Conservation (phyloP, 2,329 filamentous ascomycete species). For the Metarhizium guizhouense region DNA sequence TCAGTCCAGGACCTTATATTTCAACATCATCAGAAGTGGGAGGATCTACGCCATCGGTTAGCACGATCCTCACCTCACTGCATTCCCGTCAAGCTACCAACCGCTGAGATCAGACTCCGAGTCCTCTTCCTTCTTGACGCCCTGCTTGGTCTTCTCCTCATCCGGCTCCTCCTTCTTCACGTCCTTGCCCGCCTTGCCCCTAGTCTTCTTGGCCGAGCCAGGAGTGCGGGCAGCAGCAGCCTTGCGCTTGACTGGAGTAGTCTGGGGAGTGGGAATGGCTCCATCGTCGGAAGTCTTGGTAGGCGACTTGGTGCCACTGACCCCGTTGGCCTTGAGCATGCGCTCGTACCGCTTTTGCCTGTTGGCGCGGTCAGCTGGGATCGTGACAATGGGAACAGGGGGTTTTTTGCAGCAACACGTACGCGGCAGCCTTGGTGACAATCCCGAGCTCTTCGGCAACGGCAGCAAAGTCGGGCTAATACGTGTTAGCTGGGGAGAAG, state of each 20-base stretch:
- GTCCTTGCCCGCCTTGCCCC: slow-evolving; percentile 11
- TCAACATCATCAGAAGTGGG: background rate
- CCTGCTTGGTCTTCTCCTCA: slow-evolving; percentile 14
- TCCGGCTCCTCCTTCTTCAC: slow-evolving; percentile 18
- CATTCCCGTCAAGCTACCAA: slow-evolving; percentile 6
- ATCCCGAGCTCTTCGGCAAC: slow-evolving; percentile 58
- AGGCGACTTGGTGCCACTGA: slow-evolving; percentile 19
- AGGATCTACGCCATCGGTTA: background rate
- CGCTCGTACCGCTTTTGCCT: slow-evolving; percentile 62
- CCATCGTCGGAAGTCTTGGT: slow-evolving; percentile 6
- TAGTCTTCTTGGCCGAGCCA: slow-evolving; percentile 17
- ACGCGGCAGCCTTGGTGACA: slow-evolving; percentile 60
- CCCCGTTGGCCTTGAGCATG: slow-evolving; percentile 50
- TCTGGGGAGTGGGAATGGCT: slow-evolving; percentile 3
- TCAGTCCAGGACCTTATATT: background rate
- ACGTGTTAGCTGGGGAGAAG: slow-evolving; percentile 3
- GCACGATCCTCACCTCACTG: background rate
- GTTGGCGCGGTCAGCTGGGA: background rate
- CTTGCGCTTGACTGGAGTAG: slow-evolving; percentile 22
- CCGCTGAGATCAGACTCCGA: slow-evolving; percentile 17
- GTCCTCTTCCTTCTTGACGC: slow-evolving; percentile 14
- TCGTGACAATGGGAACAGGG: background rate
- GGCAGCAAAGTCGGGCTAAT: slow-evolving; percentile 53
- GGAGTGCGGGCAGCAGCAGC: slow-evolving; percentile 14
- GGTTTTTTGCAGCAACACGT: slow-evolving; percentile 27